phyloP scores from a whole-genome alignment of 2,329 filamentous ascomycete genomes.

The Cryphonectria japonica region DNA sequence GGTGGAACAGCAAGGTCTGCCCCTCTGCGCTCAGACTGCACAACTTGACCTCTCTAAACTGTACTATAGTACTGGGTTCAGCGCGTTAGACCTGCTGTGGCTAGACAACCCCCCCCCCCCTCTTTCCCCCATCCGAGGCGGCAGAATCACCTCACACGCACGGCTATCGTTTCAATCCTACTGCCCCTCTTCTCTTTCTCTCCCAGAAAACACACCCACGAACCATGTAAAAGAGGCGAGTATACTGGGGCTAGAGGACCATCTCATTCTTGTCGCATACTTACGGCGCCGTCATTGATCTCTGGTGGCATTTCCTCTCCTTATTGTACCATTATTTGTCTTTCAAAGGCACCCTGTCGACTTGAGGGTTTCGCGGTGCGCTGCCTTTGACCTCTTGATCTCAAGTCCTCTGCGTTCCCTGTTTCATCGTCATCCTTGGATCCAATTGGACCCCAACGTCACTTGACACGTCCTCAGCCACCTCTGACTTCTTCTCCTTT shows the following conservation, averaged over 20 bases:
- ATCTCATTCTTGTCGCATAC: not conserved
- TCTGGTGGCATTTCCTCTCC: not conserved
- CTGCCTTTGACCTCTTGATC: not conserved
- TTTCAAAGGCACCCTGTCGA: not conserved
- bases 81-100: too few species aligned
- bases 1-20: not conserved
- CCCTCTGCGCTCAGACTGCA: not conserved
- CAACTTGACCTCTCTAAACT: not conserved
- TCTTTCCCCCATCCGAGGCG: not conserved
- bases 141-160: not conserved
- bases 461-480: not conserved
- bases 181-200: not conserved
- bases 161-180: not conserved
- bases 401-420: conserved; percentile 8
- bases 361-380: not conserved
- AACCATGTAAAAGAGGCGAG: not conserved
- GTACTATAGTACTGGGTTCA: too few species aligned
- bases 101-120: too few species aligned
- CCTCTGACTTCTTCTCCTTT: not conserved
- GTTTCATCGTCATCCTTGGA: not conserved
- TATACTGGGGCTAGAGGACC: not conserved
- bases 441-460: not conserved
- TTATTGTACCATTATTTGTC: not conserved
- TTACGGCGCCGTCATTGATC: not conserved
- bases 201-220: too few species aligned